A percentile compares a stretch with the other conserved stretches of the same genome.
Conservation (phyloP, 176 grass and related monocot species). For the Zea luxurians region DNA sequence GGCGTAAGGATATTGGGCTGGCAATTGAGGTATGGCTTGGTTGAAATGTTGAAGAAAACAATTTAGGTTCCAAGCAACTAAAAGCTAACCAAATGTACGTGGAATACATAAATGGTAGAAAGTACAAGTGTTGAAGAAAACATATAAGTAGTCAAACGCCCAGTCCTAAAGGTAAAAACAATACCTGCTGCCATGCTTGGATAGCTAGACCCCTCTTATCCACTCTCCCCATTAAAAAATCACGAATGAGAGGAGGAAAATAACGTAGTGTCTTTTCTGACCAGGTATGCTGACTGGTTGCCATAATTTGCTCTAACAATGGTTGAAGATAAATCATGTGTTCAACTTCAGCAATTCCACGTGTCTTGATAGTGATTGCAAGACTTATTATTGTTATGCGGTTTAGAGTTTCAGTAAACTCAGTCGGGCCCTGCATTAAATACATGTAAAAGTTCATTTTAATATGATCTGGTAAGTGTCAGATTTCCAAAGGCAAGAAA, state of each 20-base stretch:
- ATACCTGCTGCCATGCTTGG: slow-evolving; percentile 91
- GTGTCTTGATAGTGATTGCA: slow-evolving; percentile 96
- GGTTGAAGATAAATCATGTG: slow-evolving; percentile 94
- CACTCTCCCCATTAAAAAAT: slow-evolving; percentile 66
- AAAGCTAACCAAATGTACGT: slow-evolving; percentile 9
- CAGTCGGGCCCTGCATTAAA: slow-evolving; percentile 80
- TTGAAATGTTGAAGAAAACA: no score
- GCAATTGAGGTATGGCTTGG: not conserved
- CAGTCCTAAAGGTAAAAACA: slow-evolving; percentile 24
- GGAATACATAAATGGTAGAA: not conserved
- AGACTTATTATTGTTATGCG: slow-evolving; percentile 99
- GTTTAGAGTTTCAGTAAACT: slow-evolving; percentile 98
- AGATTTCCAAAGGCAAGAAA: slow-evolving; percentile 24
- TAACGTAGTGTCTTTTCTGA: slow-evolving; percentile 85
- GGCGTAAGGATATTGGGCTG: not conserved
- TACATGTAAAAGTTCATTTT: slow-evolving; percentile 22
- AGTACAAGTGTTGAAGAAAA: slow-evolving; percentile 9
- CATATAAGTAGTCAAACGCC: slow-evolving; percentile 20
- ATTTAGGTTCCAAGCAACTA: not conserved
- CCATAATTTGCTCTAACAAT: slow-evolving; percentile 97
- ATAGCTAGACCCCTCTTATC: slow-evolving; percentile 96
- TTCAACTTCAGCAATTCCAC: slow-evolving; percentile 95
- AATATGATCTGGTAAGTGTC: not conserved
- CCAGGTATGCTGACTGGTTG: slow-evolving; percentile 95
- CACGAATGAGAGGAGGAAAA: slow-evolving; percentile 85